Base-by-base conservation (phyloP, 1,284 basidiomycete genomes). In the Austroboletus novae-zelandiae region DNA sequence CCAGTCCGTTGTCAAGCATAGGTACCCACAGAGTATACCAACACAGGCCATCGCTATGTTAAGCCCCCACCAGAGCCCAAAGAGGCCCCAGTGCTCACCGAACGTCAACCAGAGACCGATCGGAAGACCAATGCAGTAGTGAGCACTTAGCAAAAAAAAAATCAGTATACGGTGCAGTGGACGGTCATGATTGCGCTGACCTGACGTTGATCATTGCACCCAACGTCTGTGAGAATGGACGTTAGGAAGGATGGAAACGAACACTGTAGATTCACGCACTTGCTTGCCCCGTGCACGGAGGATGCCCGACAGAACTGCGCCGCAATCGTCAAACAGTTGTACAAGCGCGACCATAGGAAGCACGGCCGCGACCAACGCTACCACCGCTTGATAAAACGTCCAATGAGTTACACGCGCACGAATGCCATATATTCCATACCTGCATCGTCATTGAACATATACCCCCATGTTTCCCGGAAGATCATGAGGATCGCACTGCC, bases 381-480 rank as follows among this genome's bases (percentile, higher is more conserved):
- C 76, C 6, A 91, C 87, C 58, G 71, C 83, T 81, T 45, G 10
- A 9, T 17, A 15, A 53, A 40, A 34, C n/a, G 32, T 34, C 4
- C 0, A 2, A 35, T 51, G 11, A 51, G 41, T 6, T 17, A 23
- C 37, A 20, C 14, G 18, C 20, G 10, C 23, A 40, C 13, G 17
- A 20, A 40, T 18, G 15, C 15, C 20, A n/a, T n/a, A 34, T 20
- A 47, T 27, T 41, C 59, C 71, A 14, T 52, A 80, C 86, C 76
- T 8, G 81, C 77, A 69, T 96, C 93, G 48, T 84, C 74, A 61
- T 94, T 96, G 76, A 96, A 97, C 23, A 95, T 68, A 61, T 86
- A 84, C 4, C 79, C 92, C 89, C 91, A 94, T 5, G 74, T 73
- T 32, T 82, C 68, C 7, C 89, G 77, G 75, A 92, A 91, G 13